Conservation (phyloP, 345 rosid species). For the Psidium guajava region DNA sequence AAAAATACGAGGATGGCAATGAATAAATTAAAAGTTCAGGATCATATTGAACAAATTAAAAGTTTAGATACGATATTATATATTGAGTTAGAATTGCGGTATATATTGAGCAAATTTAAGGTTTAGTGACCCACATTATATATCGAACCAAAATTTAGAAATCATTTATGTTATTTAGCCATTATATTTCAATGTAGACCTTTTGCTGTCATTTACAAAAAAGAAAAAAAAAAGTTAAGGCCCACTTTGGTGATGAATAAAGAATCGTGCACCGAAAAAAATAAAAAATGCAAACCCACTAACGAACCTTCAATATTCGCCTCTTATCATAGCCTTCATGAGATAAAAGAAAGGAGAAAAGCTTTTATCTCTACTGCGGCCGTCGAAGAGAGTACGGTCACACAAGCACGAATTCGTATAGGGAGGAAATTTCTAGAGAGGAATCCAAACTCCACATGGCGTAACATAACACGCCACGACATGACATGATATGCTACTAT, state of each 20-base stretch:
- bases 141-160: too few species aligned
- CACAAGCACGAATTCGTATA: accelerated
- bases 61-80: too few species aligned
- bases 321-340: background rate
- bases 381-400: accelerated
- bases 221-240: too few species aligned
- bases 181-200: too few species aligned
- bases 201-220: too few species aligned
- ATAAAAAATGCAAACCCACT: background rate
- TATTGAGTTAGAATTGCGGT: too few species aligned
- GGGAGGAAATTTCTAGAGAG: background rate
- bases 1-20: too few species aligned
- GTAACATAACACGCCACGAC: accelerated
- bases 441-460: background rate
- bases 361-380: background rate
- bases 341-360: background rate
- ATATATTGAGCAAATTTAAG: too few species aligned
- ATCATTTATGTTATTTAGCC: too few species aligned
- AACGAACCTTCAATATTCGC: background rate
- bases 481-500: accelerated
- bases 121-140: too few species aligned
- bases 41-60: too few species aligned
- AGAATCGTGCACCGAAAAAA: background rate
- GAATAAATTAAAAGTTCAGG: too few species aligned
- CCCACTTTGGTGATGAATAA: accelerated